Evolutionary conservation across 805 yeast genomes (phyloP).

Genomic region (Pichia phayaonensis): DNA sequence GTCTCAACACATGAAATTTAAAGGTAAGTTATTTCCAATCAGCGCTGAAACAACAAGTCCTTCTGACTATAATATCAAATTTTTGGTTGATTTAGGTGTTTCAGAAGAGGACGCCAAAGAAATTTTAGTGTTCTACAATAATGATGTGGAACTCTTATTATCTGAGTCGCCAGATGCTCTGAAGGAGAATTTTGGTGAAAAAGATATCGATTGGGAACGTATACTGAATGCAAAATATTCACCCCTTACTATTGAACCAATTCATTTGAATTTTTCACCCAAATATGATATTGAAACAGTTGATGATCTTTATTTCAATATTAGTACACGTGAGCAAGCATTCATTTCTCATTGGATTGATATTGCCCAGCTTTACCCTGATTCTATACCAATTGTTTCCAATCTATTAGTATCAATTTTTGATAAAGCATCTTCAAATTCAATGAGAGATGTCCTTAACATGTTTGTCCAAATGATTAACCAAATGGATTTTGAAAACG

Average conservation of each 20-base stretch:
- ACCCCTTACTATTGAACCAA: constrained; percentile 22
- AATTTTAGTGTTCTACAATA: constrained; percentile 17
- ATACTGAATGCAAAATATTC: constrained; percentile 15
- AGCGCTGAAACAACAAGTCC: constrained; percentile 35
- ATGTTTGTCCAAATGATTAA: constrained; percentile 30
- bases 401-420: constrained; percentile 32
- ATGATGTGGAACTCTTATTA: constrained; percentile 16
- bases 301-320: constrained; percentile 34
- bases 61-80: constrained; percentile 29
- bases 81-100: constrained; percentile 27
- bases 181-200: constrained; percentile 28
- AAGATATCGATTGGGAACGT: constrained; percentile 15
- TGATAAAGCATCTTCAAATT: constrained; percentile 26
- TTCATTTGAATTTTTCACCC: constrained; percentile 32
- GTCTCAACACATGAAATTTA: constrained; percentile 26
- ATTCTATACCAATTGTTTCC: constrained; percentile 26
- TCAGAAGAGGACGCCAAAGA: constrained; percentile 27
- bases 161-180: constrained; percentile 11
- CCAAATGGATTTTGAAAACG: constrained; percentile 26
- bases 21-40: constrained; percentile 32
- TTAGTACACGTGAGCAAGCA: constrained; percentile 30
- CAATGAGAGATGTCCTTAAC: constrained; percentile 29
- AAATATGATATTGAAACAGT: constrained; percentile 25
- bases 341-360: constrained; percentile 36
- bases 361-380: constrained; percentile 38